Base-by-base conservation (phyloP, 768 basidiomycete genomes). In the Lactarius indigo region DNA sequence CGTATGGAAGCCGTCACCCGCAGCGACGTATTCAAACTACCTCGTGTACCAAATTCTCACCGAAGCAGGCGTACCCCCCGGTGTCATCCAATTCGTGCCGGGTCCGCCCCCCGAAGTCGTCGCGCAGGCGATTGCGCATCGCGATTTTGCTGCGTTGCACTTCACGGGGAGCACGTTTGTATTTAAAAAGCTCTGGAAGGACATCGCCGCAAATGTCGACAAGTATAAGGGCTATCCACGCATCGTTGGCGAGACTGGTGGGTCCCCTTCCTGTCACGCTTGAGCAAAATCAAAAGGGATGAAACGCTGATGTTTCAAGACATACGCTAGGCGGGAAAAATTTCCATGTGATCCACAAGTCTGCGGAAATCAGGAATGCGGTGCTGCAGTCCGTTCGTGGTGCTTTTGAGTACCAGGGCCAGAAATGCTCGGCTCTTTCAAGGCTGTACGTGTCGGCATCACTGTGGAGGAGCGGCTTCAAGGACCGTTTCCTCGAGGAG, bases 1-100 rank as follows among this genome's bases (percentile, higher is more conserved):
- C 61, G 80, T 98, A 66, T 99, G 97, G 97, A 99, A 99, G 75
- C 97, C 97, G 7, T 95, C 96, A 0, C 97, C 97, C 10, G 89
- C 88, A 26, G 95, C 97, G 31, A 92, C 91, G 15, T 97, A 96
- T 81, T 90, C 96, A 64, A 97, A 96, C 81, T 98, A 95, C 80
- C 77, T 99, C 72, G 78, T 94, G 52, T 85, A 96, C 80, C 87
- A 96, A 79, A 89, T 98, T 73, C 85, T 99, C 69, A 81, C 87
- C 61, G 97, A 99, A 77, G 96, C 97, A 1, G 97, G 97, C 66
- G 81, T 99, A 3, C 97, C 97, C 20, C 84, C 93, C 3, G 89
- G 91, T 65, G 97, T 98, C 66, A 93, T 99, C 77, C 97, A 99
- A 76, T 99, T 99, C 78, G 87, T 96, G 33, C 97, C 96, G 1